A percentile compares a stretch with the other conserved stretches of the same genome.
phyloP scores from a whole-genome alignment of 768 basidiomycete species.

The Podaxis mareebaensis region DNA sequence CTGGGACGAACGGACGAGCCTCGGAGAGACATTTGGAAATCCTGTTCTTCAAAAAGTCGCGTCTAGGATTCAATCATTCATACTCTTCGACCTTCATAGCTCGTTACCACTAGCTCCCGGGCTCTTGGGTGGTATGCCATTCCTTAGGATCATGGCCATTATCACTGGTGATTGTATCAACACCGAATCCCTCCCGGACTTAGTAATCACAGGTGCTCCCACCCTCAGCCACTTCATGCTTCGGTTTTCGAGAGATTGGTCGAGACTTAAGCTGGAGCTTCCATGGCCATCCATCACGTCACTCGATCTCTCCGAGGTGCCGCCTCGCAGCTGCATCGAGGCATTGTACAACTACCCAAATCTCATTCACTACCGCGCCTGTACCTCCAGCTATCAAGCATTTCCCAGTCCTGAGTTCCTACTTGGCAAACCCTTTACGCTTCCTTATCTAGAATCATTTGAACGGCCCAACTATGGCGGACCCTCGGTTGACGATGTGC shows the following conservation, averaged over 20 bases:
- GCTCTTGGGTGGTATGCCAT: background rate
- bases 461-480: background rate
- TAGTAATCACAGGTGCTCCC: background rate
- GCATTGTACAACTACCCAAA: background rate
- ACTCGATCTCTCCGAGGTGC: background rate
- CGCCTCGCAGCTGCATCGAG: background rate
- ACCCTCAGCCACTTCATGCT: background rate
- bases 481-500: too few species aligned
- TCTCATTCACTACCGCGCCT: background rate
- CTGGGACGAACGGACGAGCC: background rate
- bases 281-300: background rate
- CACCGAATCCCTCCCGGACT: background rate
- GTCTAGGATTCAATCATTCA: background rate
- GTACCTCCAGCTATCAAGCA: background rate
- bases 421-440: background rate
- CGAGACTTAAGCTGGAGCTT: background rate
- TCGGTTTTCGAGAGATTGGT: background rate
- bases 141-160: background rate
- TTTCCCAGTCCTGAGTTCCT: background rate
- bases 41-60: background rate
- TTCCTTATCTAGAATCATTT: background rate
- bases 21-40: background rate
- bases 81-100: background rate
- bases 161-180: background rate
- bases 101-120: background rate